Evolutionary conservation across 2,329 filamentous ascomycete species (phyloP), one percentile per base, ranked within the genome.

Genomic region (Raffaelea ambrosiae): DNA sequence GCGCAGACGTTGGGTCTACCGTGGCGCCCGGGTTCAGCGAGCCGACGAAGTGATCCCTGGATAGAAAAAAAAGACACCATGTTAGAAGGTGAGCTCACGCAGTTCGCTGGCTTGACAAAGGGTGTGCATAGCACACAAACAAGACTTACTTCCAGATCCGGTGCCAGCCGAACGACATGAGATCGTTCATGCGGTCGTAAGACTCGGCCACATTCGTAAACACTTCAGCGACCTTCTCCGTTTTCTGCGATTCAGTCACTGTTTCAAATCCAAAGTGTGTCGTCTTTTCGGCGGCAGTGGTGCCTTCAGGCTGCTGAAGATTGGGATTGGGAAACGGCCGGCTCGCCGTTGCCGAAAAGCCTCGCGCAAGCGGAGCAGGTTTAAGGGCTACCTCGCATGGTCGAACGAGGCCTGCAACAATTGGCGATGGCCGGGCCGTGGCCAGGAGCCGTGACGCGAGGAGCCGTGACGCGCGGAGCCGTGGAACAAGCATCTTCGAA

Each of bases 111-210:
- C n/a, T n/a, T n/a, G n/a, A n/a, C n/a, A n/a, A n/a, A n/a, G n/a
- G n/a, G n/a, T n/a, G n/a, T n/a, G n/a, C n/a, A n/a, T n/a, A n/a
- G n/a, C n/a, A n/a, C n/a, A 7, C 26, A 7, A 29, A 29, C 26
- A 29, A 29, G 26, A 29, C 74, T 44, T 57, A 79, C 79, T 84
- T 98, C 93, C 93, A 98, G 35, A 98, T 72, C 40, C 93, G 86
- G 66, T 98, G 93, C 69, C 95, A 90, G 48, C 93, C 93, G 43
- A 98, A 79, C 8, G 93, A 97, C 93, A 98, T 98, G 57, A 97
- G 77, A 66, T 98, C 93, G 70, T 98, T 98, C 93, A 98, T 98
- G 53, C 84, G 85, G 67, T 98, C 93, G 69, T 98, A 98, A 18
- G 86, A 88, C 53, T 87, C 83, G 56, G 93, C 93, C 38, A 98